A percentile compares a stretch with the other conserved stretches of the same genome.
Evolutionary conservation across 73 alveolate genomes (phyloP).

Genomic region (Tetrahymena elliotti): DNA sequence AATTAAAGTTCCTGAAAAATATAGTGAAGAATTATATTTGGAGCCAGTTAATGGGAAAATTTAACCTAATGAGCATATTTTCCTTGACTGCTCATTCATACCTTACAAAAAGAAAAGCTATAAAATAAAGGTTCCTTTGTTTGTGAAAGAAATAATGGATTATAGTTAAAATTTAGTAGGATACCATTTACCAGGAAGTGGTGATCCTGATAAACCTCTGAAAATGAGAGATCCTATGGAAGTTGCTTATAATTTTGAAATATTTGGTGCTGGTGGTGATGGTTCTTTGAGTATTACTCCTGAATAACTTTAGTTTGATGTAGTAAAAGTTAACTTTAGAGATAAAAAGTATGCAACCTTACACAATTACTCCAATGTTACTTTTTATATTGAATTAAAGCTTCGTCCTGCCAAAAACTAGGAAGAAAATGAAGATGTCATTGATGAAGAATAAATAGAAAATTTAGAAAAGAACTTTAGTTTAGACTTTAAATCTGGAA

Average conservation of each 20-base stretch:
- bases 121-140: conserved; percentile 70
- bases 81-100: conserved; percentile 75
- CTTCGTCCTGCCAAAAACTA: conserved; percentile 61
- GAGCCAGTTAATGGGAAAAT: conserved; percentile 79
- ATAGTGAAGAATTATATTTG: conserved; percentile 77
- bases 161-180: conserved; percentile 80
- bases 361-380: conserved; percentile 82
- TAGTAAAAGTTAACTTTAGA: conserved; percentile 90
- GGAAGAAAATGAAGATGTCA: conserved; percentile 33
- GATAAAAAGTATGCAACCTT: conserved; percentile 74
- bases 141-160: conserved; percentile 79
- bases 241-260: conserved; percentile 57
- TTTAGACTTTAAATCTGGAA: conserved; percentile 91
- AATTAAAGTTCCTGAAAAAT: conserved; percentile 80
- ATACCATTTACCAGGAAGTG: conserved; percentile 88
- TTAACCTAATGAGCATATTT: conserved; percentile 77
- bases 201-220: conserved; percentile 51
- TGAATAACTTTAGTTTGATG: conserved; percentile 78
- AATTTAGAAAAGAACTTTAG: conserved; percentile 60
- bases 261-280: conserved; percentile 90
- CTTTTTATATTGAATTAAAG: conserved; percentile 80
- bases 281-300: conserved; percentile 85
- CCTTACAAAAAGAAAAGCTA: conserved; percentile 84
- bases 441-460: conserved; percentile 26
- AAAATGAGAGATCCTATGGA: conserved; percentile 57